Evolutionary conservation across 768 basidiomycete species (phyloP), one percentile per base, ranked within the genome.

Genomic region (Sarcomyxa edulis): DNA sequence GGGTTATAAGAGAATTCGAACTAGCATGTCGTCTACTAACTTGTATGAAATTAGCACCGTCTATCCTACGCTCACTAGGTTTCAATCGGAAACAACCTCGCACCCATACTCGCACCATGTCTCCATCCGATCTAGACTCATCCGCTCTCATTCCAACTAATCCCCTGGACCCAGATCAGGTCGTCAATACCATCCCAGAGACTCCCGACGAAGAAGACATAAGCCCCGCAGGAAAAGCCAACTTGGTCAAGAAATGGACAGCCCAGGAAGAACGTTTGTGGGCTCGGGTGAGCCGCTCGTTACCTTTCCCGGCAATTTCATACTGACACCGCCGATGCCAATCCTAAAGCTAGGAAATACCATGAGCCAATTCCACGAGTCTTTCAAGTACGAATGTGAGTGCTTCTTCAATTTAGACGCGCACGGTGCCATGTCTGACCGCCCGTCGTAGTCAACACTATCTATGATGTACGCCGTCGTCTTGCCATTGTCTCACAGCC

Each of bases 321-420:
- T 5, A 7, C 18, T 27, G 7, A 24, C 22, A 31, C 23, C 10
- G 18, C 32, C n/a, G n/a, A n/a, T n/a, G n/a, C n/a, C n/a, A n/a
- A n/a, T n/a, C n/a, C n/a, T n/a, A n/a, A n/a, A 62, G 59, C 31
- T 62, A 21, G 51, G 56, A 33, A 45, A 60, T 14, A 48, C 48
- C 9, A 71, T 69, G 69, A 51, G 43, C 22, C 27, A 45, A 6
- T 69, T 66, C 38, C 70, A 70, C 43, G 45, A 58, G 3, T 56
- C 54, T 35, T 77, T 74, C 58, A 77, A 74, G 44, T 42, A 60
- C 22, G 69, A 76, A 51, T 76, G 72, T 71, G 45, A 32, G 68
- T 58, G 11, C 16, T 18, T 21, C 26, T 16, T 29, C 20, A n/a
- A n/a, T 36, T 12, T 32, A 12, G 11, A 15, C 25, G 18, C 16